Evolutionary conservation across 2,329 filamentous ascomycete genomes (phyloP), one percentile per base, ranked within the genome.

Genomic region (Dothistroma pini): DNA sequence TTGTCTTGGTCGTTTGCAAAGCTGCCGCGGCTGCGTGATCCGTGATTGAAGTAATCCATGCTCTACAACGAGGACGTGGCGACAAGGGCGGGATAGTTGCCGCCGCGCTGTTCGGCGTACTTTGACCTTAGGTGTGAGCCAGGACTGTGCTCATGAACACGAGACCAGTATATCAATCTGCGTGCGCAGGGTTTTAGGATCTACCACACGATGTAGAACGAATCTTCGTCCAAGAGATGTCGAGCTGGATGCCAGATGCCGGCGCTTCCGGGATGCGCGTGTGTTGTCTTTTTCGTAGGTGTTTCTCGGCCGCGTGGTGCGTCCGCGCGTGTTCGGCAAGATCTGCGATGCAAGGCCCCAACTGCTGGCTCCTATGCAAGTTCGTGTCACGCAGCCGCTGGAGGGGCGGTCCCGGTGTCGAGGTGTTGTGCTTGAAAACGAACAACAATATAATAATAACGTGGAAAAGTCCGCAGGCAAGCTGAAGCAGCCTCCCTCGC

Each of bases 41-140:
- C 60, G 38, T 59, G 57, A 52, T 50, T 63, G 63, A 72, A 72
- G 63, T 71, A 71, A 57, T 72, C 70, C 68, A 64, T 68, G 54
- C 54, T 64, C 21, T 12, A 29, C n/a, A n/a, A n/a, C n/a, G n/a
- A n/a, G 10, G 47, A 6, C 25, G 21, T 29, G 9, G 48, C 14
- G 19, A 51, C 3, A 14, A 21, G 25, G 21, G 19, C 22, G 47
- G 19, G 19, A 21, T 49, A 32, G 11, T 32, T 31, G 21, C 11
- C 11, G 14, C 10, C 22, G 12, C 7, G 49, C 11, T 52, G 11
- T 52, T 25, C 21, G 25, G 12, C 16, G 47, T n/a, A 4, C 31
- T 35, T 12, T 51, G 41, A n/a, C 41, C 41, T 44, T 44, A 14
- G 35, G 11, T 16, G 35, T 12, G 4, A 38, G 11, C 35, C 35